These are phyloP conservation scores for Coniferiporia weirii DNA, from an alignment of 1,284 basidiomycete species.

Conservation along the genomic window DNA sequence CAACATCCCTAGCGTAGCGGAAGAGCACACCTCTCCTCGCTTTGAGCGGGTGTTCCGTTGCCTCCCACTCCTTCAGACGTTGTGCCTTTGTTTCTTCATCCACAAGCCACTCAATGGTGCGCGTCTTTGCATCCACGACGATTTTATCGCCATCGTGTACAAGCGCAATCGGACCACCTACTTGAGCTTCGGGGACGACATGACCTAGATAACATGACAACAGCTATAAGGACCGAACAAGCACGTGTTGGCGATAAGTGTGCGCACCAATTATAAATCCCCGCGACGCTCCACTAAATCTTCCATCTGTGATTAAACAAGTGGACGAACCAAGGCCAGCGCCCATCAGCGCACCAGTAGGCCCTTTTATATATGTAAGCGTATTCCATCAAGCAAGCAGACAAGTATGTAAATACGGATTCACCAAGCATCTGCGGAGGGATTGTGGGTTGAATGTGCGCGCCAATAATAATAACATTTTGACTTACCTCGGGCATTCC, in stretches of 20 bases:
- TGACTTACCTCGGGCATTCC: conserved; percentile 86
- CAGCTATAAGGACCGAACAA: background rate
- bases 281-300: conserved; percentile 82
- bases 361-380: conserved; percentile 38
- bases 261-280: conserved; percentile 58
- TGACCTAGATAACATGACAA: conserved; percentile 51
- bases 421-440: conserved; percentile 44
- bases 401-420: background rate
- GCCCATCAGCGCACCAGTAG: conserved; percentile 88
- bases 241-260: background rate
- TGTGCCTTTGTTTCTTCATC: conserved; percentile 72
- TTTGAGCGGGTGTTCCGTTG: conserved; percentile 58
- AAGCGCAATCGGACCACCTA: conserved; percentile 93
- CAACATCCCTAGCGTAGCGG: conserved; percentile 76
- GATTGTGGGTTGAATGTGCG: background rate
- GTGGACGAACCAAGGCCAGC: conserved; percentile 89
- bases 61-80: conserved; percentile 72
- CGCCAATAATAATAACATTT: background rate
- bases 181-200: conserved; percentile 87
- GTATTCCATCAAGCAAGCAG: background rate
- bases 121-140: conserved; percentile 72
- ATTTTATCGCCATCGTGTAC: conserved; percentile 90
- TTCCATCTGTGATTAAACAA: conserved; percentile 92
- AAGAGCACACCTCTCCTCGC: conserved; percentile 68
- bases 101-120: conserved; percentile 80